Evolutionary conservation across 352 stramenopile species (phyloP), one percentile per base, ranked within the genome.

Genomic region (Globisporangium megalacanthum): DNA sequence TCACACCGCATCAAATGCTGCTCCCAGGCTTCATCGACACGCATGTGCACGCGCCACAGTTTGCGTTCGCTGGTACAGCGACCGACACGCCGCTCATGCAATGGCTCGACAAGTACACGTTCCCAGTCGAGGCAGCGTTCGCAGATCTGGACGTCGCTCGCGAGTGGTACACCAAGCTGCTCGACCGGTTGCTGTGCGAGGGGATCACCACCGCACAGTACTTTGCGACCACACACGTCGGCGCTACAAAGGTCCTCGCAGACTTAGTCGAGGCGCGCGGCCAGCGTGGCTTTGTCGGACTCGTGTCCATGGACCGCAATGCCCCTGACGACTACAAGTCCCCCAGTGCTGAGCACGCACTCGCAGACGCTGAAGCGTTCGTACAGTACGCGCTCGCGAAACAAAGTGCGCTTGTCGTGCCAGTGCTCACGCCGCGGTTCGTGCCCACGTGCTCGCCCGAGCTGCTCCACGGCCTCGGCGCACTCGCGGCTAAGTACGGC

Each of bases 251-350:
- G 72, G 48, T 68, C 4, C 62, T 98, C 31, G 87, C 79, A 5
- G 86, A 97, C 58, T 47, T 96, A 13, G 60, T 86, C 22, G 60
- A 75, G 37, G 52, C 53, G 25, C 61, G 67, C 10, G 89, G 89
- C 22, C 89, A 97, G 69, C 75, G 91, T 13, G 91, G 70, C 0
- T 77, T 93, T 29, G 73, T 97, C 9, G 90, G 90, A 0, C 88
- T 97, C 49, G 91, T 98, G 45, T 92, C 73, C 49, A 98, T 98
- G 92, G 92, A 98, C 66, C 75, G 74, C 13, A 92, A 97, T 58
- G 73, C 75, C 10, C 87, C 88, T 5, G 62, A 74, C 6, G 62
- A 72, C 47, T 96, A 97, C 66, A 51, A 79, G 45, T 90, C 96
- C 33, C 64, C 70, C 6, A 70, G 65, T 20, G 88, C 83, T 2